A percentile compares a stretch with the other conserved stretches of the same genome.
These are phyloP conservation scores for Neurospora sp. DNA, from an alignment of 495 filamentous ascomycete genomes.

Conservation along the genomic window DNA sequence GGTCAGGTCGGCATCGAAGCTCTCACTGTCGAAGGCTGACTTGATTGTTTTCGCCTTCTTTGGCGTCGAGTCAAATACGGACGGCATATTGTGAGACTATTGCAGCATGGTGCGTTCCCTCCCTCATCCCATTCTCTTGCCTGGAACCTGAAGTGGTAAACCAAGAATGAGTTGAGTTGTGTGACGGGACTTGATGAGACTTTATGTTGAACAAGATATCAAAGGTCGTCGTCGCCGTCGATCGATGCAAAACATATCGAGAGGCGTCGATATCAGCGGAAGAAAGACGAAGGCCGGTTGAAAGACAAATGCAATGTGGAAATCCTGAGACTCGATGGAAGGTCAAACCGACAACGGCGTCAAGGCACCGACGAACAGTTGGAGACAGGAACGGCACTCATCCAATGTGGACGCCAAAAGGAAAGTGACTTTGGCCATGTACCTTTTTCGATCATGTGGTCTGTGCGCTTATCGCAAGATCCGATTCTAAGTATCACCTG, in stretches of 20 bases:
- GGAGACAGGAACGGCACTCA: neutral
- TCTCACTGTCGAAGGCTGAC: constrained; percentile 76
- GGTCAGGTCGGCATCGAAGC: constrained; percentile 73
- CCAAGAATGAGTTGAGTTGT: neutral
- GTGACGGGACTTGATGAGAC: neutral
- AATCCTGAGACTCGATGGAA: too few species aligned
- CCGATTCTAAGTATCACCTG: neutral
- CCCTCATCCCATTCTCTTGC: neutral
- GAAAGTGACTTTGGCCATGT: neutral
- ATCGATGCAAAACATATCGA: neutral
- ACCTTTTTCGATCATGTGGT: neutral
- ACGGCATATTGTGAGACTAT: constrained; percentile 23
- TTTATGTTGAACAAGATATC: neutral
- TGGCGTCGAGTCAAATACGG: constrained; percentile 31
- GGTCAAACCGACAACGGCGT: neutral
- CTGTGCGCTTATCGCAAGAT: neutral
- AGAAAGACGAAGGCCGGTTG: neutral
- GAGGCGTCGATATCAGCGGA: neutral
- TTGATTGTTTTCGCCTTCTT: constrained; percentile 41
- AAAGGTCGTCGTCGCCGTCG: neutral
- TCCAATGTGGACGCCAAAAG: neutral
- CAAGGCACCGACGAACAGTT: neutral
- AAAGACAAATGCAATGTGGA: neutral
- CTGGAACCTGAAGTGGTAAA: neutral
- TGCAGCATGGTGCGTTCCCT: neutral